phyloP scores from a whole-genome alignment of 2,329 filamentous ascomycete genomes.

The Cladophialophora immunda region DNA sequence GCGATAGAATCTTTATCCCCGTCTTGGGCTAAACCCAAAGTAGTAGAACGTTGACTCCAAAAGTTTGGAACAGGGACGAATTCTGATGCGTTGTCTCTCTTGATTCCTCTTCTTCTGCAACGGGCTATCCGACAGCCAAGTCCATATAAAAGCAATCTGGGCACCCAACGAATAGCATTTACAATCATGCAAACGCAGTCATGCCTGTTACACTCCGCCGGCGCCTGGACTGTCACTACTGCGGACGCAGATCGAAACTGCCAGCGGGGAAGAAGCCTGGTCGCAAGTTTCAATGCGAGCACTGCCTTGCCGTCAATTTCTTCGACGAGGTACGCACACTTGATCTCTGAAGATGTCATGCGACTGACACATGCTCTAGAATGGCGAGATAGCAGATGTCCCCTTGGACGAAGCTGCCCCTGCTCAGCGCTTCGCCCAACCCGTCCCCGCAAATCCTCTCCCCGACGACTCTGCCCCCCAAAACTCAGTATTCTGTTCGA shows the following conservation, averaged over 20 bases:
- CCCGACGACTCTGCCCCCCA: slow-evolving; percentile 33
- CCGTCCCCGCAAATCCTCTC: slow-evolving; percentile 47
- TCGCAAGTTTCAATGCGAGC: slow-evolving; percentile 74
- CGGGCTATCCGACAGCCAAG: background rate
- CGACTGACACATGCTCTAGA: slow-evolving; percentile 58
- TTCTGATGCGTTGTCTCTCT: background rate
- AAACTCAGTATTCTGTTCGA: slow-evolving; percentile 70
- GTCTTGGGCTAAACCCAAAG: slow-evolving; percentile 11
- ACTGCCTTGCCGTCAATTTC: slow-evolving; percentile 88
- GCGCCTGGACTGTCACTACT: slow-evolving; percentile 81
- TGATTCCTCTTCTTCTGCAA: slow-evolving; percentile 2
- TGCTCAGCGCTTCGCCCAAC: slow-evolving; percentile 57
- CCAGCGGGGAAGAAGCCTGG: slow-evolving; percentile 57
- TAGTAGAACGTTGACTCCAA: slow-evolving; percentile 20
- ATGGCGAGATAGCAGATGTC: slow-evolving; percentile 89
- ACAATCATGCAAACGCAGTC: slow-evolving; percentile 8
- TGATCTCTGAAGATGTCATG: slow-evolving; percentile 10
- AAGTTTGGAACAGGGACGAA: slow-evolving; percentile 1
- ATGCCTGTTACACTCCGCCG: slow-evolving; percentile 55
- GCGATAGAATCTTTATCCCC: slow-evolving; percentile 5
- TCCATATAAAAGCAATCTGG: background rate
- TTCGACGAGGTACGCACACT: slow-evolving; percentile 75
- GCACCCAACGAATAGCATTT: background rate
- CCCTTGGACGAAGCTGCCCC: slow-evolving; percentile 65
- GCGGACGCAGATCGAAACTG: slow-evolving; percentile 61